Evolutionary conservation across 2,329 filamentous ascomycete genomes (phyloP).

Genomic region (Didymella lethalis): DNA sequence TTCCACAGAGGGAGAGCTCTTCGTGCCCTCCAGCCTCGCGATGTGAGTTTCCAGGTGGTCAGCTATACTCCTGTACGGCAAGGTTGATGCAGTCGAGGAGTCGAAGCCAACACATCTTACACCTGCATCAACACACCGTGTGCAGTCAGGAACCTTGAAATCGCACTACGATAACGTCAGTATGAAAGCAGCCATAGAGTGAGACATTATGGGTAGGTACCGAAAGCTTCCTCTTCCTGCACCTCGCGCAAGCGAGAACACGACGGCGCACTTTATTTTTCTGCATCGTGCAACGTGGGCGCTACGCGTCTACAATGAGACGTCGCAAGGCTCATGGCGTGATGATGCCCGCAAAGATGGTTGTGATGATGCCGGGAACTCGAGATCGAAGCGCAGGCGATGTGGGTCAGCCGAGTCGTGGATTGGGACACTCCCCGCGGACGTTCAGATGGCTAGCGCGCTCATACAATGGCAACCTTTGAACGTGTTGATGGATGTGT

Average conservation of each 20-base stretch:
- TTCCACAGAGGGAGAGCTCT: slow-evolving; percentile 26
- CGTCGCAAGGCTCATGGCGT: slow-evolving; percentile 35
- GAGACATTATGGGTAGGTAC: slow-evolving; percentile 30
- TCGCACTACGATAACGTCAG: slow-evolving; percentile 43
- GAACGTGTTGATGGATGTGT: slow-evolving; percentile 1
- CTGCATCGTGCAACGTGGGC: slow-evolving; percentile 36
- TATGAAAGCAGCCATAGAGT: slow-evolving; percentile 15
- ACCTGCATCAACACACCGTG: slow-evolving; percentile 43
- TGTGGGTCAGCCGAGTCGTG: slow-evolving; percentile 16
- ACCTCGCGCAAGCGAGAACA: slow-evolving; percentile 49
- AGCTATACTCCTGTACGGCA: slow-evolving; percentile 43
- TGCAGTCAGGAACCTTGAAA: slow-evolving; percentile 47
- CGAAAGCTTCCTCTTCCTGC: slow-evolving; percentile 48
- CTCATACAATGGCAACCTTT: slow-evolving; percentile 9
- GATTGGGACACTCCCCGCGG: slow-evolving; percentile 8
- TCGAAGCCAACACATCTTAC: slow-evolving; percentile 48
- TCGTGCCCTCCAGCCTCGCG: slow-evolving; percentile 34
- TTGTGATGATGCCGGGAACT: slow-evolving; percentile 24
- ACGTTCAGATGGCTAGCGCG: slow-evolving; percentile 12
- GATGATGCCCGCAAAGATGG: slow-evolving; percentile 15
- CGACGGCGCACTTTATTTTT: slow-evolving; percentile 46
- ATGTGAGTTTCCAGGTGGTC: slow-evolving; percentile 47
- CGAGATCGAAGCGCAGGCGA: slow-evolving; percentile 14
- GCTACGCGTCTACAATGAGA: slow-evolving; percentile 25
- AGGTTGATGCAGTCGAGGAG: slow-evolving; percentile 44